Evolutionary conservation across 495 filamentous ascomycete species (phyloP), one percentile per base, ranked within the genome.

Genomic region (Podospora australis): DNA sequence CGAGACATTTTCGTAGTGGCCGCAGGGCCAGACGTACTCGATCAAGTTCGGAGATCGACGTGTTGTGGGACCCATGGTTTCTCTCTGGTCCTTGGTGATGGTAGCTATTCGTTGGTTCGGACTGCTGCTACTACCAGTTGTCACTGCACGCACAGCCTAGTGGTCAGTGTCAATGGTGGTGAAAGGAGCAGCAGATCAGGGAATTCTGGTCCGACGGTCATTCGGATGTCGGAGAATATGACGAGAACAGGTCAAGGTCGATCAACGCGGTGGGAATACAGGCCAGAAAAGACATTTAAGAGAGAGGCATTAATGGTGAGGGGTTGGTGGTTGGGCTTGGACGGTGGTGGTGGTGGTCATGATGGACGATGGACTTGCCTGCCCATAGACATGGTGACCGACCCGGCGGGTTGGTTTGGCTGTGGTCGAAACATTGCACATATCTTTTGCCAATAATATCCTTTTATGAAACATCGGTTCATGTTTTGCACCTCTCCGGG

Each of bases 11-110:
- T 53, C 43, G 39, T 57, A 26, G 30, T 53, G 44, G 4, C 50
- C 55, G 21, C 55, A 57, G 3, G 55, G 55, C 55, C 55, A 57
- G 24, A 54, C 23, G 30, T 57, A 57, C 20, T 57, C 55, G 46
- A 50, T 46, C 3, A 53, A 43, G 13, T 50, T 46, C 6, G 50
- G 34, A 21, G 50, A 44, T 13, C 38, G 46, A 17, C 21, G 21
- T 36, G 34, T 45, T 2, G 36, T 43, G 34, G 42, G 36, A 10
- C 19, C 22, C 54, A 53, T 52, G 7, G 23, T 53, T 21, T 14
- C 11, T 14, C 35, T 2, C 39, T 19, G 24, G 22, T 22, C 24
- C 6, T 9, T 17, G 35, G 34, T 30, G n/a, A 28, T 30, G 21
- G 17, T 40, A 44, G 29, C 16, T 14, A 28, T 29, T 21, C 40